Evolutionary conservation across 1,284 basidiomycete genomes (phyloP), one percentile per base, ranked within the genome.

Genomic region (Sporisorium scitamineum): DNA sequence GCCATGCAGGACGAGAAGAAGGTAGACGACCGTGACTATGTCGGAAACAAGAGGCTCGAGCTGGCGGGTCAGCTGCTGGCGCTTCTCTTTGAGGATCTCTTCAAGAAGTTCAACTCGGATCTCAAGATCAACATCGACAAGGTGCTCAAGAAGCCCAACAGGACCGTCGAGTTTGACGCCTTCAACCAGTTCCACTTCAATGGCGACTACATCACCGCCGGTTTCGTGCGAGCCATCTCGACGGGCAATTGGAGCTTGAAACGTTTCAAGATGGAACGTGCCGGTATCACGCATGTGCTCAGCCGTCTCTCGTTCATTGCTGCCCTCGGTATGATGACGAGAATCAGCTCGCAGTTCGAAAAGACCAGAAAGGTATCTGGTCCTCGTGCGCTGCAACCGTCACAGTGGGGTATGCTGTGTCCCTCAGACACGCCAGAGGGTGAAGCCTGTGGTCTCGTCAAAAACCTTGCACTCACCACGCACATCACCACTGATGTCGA

Each of bases 401-500:
- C 92, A 88, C 97, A 99, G 87, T 99, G 97, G 97, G 97, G 97
- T 47, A 95, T 99, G 90, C 88, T 99, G 24, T 99, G 97, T 87
- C 94, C 97, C 0, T 95, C 94, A 83, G 97, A 99, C 87, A 99
- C 97, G 4, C 97, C 97, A 0, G 97, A 99, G 91, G 97, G 97
- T 84, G 97, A 99, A 87, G 97, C 97, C 7, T 99, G 97, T 85
- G 97, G 97, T 56, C 88, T 99, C 66, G 97, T 99, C 54, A 99
- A 99, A 88, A 99, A 99, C 86, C 87, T 99, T 64, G 97, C 97
- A 2, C 89, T 99, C 45, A 99, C 99, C 95, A 99, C 97, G 3
- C 97, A 99, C 86, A 99, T 99, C 86, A 99, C 97, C 14, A 99
- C 97, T 26, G 97, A 99, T 86, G 95, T 96, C 20, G 95, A 97